phyloP scores from a whole-genome alignment of 345 rosid genomes.

The Streptanthus diversifolius region DNA sequence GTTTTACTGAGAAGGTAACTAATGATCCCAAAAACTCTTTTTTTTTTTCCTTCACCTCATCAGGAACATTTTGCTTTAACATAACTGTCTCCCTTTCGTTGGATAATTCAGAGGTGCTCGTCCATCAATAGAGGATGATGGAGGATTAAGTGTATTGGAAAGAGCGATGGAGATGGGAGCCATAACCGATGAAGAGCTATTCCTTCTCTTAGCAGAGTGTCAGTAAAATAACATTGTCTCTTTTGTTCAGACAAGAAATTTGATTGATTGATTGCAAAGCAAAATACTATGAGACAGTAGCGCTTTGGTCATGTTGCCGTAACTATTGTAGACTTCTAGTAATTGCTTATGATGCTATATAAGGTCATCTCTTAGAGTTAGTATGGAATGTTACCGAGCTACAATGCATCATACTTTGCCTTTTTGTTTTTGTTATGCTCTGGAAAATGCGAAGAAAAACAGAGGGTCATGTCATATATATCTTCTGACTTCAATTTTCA shows the following conservation, averaged over 20 bases:
- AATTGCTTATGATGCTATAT: background rate
- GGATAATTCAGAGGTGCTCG: constrained; percentile 57
- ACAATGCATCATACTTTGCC: no score
- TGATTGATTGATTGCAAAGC: constrained; percentile 10
- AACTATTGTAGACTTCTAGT: constrained; percentile 4
- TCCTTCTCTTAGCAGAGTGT: constrained; percentile 63
- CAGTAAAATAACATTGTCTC: constrained; percentile 3
- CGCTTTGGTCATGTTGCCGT: constrained; percentile 2
- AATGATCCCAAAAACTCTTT: background rate
- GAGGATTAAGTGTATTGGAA: constrained; percentile 68
- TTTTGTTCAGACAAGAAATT: constrained; percentile 1
- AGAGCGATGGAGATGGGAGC: constrained; percentile 96
- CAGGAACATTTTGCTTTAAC: background rate
- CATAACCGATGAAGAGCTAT: constrained; percentile 72
- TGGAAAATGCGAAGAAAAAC: no score
- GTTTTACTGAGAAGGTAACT: constrained; percentile 67
- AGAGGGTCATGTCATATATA: no score
- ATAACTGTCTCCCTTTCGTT: background rate
- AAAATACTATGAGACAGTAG: background rate
- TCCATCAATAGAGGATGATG: constrained; percentile 58
- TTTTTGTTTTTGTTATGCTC: no score
- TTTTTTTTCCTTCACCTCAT: background rate
- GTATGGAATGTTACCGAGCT: background rate
- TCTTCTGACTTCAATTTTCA: no score
- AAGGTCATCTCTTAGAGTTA: background rate